These are phyloP conservation scores for Trematosphaeria pertusa DNA, from an alignment of 2,329 filamentous ascomycete genomes.

Conservation along the genomic window DNA sequence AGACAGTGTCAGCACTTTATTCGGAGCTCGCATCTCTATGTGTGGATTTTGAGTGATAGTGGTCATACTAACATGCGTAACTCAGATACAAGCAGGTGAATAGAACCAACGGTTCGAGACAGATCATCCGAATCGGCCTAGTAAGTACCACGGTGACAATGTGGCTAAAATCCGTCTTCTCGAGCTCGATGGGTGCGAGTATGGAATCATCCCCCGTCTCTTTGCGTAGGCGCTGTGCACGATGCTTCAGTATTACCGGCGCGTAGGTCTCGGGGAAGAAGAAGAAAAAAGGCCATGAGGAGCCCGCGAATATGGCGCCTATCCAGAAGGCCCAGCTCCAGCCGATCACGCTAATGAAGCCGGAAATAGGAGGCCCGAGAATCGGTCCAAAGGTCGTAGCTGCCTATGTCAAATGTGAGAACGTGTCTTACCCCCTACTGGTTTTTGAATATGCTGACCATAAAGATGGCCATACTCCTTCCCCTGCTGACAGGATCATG, in stretches of 20 bases:
- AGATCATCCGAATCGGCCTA: conserved; percentile 76
- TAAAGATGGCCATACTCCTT: conserved; percentile 41
- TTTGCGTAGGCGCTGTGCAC: conserved; percentile 65
- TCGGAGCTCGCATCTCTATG: too few species aligned
- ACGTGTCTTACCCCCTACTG: too few species aligned
- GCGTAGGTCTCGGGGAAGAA: conserved; percentile 64
- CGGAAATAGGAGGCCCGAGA: conserved; percentile 70
- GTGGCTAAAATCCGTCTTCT: conserved; percentile 63
- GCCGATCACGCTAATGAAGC: conserved; percentile 65
- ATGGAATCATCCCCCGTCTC: conserved; percentile 60
- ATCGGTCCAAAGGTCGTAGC: conserved; percentile 72
- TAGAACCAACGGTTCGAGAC: conserved; percentile 74
- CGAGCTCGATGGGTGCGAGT: conserved; percentile 68
- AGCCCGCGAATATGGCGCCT: conserved; percentile 70
- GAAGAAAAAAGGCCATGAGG: conserved; percentile 65
- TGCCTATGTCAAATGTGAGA: conserved; percentile 53
- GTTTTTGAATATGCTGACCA: too few species aligned
- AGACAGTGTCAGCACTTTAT: background rate
- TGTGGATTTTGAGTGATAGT: background rate
- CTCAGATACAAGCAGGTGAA: conserved; percentile 74
- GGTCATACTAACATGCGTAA: conserved; percentile 57
- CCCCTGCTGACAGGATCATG: conserved; percentile 55
- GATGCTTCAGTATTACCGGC: conserved; percentile 54
- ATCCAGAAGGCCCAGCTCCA: conserved; percentile 79
- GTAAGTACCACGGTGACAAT: conserved; percentile 74